phyloP scores from a whole-genome alignment of 768 basidiomycete genomes.

The Termitomyces sp. region DNA sequence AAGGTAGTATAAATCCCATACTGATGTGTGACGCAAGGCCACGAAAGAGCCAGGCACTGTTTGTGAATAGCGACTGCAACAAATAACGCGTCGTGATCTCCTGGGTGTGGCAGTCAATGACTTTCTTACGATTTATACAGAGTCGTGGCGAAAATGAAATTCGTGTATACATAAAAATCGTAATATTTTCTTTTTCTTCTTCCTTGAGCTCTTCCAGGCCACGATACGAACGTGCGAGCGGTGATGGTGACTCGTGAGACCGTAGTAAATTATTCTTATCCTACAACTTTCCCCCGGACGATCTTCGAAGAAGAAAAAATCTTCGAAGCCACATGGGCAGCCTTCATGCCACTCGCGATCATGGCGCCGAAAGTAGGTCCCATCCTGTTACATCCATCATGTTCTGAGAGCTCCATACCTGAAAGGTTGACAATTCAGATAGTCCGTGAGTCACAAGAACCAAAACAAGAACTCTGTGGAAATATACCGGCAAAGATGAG shows the following conservation, averaged over 20 bases:
- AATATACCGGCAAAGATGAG: conserved; percentile 65
- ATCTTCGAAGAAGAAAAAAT: conserved; percentile 44
- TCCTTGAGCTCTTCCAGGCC: neutral
- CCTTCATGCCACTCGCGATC: conserved; percentile 73
- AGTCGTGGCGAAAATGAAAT: no score
- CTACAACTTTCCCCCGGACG: conserved; percentile 51
- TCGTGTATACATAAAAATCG: no score
- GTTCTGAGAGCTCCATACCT: conserved; percentile 83
- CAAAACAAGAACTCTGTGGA: neutral
- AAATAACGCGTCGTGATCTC: conserved; percentile 4
- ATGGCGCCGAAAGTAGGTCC: conserved; percentile 78
- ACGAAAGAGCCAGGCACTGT: neutral
- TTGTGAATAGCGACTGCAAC: neutral
- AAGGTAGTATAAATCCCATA: conserved; percentile 42
- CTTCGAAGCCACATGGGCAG: conserved; percentile 58
- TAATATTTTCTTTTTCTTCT: neutral
- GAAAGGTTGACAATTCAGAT: neutral
- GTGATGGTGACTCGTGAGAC: neutral
- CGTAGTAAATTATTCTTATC: conserved; percentile 13
- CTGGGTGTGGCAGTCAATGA: neutral
- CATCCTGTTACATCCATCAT: conserved; percentile 76
- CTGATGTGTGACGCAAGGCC: neutral
- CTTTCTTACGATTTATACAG: neutral
- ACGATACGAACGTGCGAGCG: neutral
- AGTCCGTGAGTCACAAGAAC: neutral